A percentile compares a stretch with the other conserved stretches of the same genome.
These are phyloP conservation scores for Ophiostoma novo-ulmi DNA, from an alignment of 2,329 filamentous ascomycete species.

Conservation along the genomic window DNA sequence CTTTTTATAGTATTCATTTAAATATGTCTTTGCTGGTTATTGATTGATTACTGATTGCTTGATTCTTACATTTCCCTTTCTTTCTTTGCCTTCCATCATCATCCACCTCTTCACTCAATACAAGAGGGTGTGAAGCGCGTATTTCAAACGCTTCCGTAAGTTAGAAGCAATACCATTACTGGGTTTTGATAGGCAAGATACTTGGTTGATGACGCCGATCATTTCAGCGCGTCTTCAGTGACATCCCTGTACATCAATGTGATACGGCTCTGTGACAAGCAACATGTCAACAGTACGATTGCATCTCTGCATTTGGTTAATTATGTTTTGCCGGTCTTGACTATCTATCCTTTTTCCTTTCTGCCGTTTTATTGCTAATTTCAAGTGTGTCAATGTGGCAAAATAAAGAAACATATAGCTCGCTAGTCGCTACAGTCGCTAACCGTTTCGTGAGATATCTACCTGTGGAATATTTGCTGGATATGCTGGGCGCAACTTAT, in stretches of 20 bases:
- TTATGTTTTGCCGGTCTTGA: not conserved
- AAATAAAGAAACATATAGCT: not conserved
- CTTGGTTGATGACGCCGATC: not conserved
- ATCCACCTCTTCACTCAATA: not conserved
- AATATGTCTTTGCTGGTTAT: not conserved
- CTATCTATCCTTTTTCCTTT: not conserved
- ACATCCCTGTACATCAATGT: constrained; percentile 11
- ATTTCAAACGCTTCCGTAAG: not conserved
- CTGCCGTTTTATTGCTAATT: constrained; percentile 7
- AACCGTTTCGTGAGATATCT: not conserved
- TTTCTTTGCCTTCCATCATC: not conserved
- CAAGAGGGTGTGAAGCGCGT: constrained; percentile 4
- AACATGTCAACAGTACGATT: not conserved
- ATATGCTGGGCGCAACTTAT: not conserved
- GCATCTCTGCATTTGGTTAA: not conserved
- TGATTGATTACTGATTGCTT: not conserved
- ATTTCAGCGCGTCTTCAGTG: not conserved
- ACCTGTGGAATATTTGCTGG: not conserved
- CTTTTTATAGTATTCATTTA: not conserved
- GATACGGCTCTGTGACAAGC: constrained; percentile 11
- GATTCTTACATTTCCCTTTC: not conserved
- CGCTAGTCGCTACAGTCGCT: not conserved
- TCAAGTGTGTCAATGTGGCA: not conserved
- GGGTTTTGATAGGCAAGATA: too few species aligned
- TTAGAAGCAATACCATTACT: too few species aligned